A percentile compares a stretch with the other conserved stretches of the same genome.
phyloP scores from a whole-genome alignment of 305 asterid genomes.

The Fraxinus latifolia region DNA sequence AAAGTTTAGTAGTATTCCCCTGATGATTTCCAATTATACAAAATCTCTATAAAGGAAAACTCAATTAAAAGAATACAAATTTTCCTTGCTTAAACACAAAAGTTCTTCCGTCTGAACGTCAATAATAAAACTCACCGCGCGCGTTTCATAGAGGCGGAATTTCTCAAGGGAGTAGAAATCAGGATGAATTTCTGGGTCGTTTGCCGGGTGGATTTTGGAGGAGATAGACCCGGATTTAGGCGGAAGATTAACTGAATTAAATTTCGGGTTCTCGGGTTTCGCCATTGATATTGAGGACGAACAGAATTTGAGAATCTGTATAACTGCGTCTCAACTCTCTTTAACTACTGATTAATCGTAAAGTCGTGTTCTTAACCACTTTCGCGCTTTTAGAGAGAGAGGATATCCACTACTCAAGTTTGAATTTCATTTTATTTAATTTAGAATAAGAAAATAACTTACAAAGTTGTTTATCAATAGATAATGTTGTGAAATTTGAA shows the following conservation, averaged over 20 bases:
- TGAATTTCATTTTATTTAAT: not conserved
- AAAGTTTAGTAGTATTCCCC: conserved; percentile 14
- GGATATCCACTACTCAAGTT: not conserved
- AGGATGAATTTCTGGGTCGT: conserved; percentile 51
- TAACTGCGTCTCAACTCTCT: not conserved
- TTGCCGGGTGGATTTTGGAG: conserved; percentile 58
- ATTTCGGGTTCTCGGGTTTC: conserved; percentile 49
- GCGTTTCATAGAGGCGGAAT: conserved; percentile 94
- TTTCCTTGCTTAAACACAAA: conserved; percentile 11
- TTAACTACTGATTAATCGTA: not conserved
- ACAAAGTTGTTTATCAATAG: too few relatives aligned
- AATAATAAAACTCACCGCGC: conserved; percentile 57
- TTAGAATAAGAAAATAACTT: not conserved
- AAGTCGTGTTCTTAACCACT: not conserved
- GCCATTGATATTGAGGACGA: conserved; percentile 40
- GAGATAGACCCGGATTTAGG: conserved; percentile 46
- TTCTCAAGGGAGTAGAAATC: conserved; percentile 86
- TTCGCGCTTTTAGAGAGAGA: not conserved
- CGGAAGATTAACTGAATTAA: conserved; percentile 43
- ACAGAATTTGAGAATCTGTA: conserved; percentile 6
- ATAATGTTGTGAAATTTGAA: too few relatives aligned
- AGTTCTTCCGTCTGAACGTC: not conserved
- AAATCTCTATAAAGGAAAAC: not conserved
- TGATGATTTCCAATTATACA: conserved; percentile 9
- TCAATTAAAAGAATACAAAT: not conserved